Base-by-base conservation (phyloP, 2,329 filamentous ascomycete species). In the Sclerotinia sclerotiorum region DNA sequence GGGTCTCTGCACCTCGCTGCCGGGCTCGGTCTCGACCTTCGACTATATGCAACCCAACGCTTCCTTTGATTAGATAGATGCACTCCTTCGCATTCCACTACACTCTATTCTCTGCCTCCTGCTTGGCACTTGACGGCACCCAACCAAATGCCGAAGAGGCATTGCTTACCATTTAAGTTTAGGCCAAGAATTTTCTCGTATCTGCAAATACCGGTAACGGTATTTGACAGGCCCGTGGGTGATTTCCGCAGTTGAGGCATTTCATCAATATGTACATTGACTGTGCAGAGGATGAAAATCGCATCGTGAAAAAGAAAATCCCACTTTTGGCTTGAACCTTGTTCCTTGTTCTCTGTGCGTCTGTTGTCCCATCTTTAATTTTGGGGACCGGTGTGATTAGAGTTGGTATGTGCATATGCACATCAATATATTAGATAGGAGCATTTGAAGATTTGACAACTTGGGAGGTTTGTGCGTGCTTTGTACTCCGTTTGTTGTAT, bases 111-210 rank as follows among this genome's bases (percentile, higher is more conserved):
- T 32, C 29, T 32, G 13, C 42, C 27, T 48, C 10, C 6, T 27
- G 15, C 46, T 62, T 62, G 29, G 60, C 60, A 15, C 46, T 62
- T 51, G 8, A 62, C 29, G 32, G 29, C 8, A 63, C 5, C 2
- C 21, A 51, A 46, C 17, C 29, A 51, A 52, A 15, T 63, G n/a
- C 60, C 60, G 60, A 42, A 5, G 11, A n/a, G 46, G 29, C 10
- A 49, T 24, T 49, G 5, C 39, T 13, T 13, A 8, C 7, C 54
- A 10, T 51, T 63, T 21, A 63, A 52, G 32, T 51, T 42, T 21
- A 21, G 27, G 46, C 46, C n/a, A 63, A 62, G 46, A 29, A 39
- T 51, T 62, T 62, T 35, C 60, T 62, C 60, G 46, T 51, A 21
- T 51, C 21, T 51, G 32, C 60, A 35, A 27, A 42, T 42, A 15